These are phyloP conservation scores for Seiridium unicorne DNA, from an alignment of 2,329 filamentous ascomycete species.

Conservation along the genomic window DNA sequence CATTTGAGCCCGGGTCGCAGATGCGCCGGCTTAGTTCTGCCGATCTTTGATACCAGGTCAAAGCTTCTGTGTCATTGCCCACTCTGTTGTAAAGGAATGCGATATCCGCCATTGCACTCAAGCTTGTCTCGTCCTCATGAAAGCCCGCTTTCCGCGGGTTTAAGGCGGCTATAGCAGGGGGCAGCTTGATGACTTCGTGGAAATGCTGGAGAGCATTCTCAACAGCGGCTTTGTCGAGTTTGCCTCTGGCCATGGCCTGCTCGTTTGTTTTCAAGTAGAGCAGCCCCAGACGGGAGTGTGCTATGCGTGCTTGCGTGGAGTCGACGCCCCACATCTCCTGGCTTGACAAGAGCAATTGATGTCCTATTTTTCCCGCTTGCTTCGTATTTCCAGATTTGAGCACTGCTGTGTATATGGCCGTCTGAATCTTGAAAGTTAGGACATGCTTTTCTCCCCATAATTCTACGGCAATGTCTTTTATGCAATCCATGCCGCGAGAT, in stretches of 20 bases:
- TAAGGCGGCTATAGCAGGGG: not conserved
- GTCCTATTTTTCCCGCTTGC: not conserved
- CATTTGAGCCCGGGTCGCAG: not conserved
- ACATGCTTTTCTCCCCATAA: not conserved
- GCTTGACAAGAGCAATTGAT: not conserved
- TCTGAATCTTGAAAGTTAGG: not conserved
- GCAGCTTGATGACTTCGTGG: not conserved
- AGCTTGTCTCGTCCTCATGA: conserved; percentile 1
- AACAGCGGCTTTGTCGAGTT: not conserved
- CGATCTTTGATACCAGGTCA: not conserved
- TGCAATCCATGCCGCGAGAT: not conserved
- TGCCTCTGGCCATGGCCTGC: not conserved
- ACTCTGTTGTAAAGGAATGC: not conserved
- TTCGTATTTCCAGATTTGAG: not conserved
- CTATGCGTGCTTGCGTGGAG: not conserved
- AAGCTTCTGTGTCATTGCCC: not conserved
- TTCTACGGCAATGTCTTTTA: not conserved
- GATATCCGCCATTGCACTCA: conserved; percentile 1
- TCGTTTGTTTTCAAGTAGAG: not conserved
- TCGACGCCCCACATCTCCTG: not conserved
- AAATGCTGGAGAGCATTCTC: not conserved
- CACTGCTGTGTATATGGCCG: not conserved
- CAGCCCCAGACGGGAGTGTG: not conserved
- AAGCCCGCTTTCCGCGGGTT: not conserved
- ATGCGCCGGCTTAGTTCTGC: not conserved